Evolutionary conservation across 768 basidiomycete species (phyloP), one percentile per base, ranked within the genome.

Genomic region (Glaciozyma martinii): DNA sequence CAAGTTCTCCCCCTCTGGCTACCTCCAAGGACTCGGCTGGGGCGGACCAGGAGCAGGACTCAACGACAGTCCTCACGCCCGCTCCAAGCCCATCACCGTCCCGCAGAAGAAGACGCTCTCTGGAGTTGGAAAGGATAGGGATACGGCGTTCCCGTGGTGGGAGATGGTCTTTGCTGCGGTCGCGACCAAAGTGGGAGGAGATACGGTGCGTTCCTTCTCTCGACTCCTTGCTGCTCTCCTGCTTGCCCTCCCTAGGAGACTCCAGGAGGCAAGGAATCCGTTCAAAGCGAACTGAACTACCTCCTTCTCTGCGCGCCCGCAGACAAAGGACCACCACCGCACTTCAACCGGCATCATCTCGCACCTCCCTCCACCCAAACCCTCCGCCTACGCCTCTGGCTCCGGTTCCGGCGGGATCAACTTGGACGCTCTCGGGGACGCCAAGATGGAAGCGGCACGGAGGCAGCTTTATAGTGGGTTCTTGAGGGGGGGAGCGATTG

Each of bases 81-180:
- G 71, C 42, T 58, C 71, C 19, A 71, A 71, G 30, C 72, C 71
- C 33, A 57, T 73, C 55, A 66, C 66, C 3, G 71, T 73, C 53
- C 66, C 58, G 8, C 71, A 73, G 59, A 73, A 71, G 64, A 73
- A 68, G 64, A 68, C 60, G 23, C 63, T 73, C 42, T 19, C 50
- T 10, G 72, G 72, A 13, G 62, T 73, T 5, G 72, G 72, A 19
- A 57, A 63, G 30, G 72, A 73, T 58, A 47, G 72, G 19, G 72
- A 73, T 32, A 70, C 68, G 16, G 67, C 63, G 8, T 71, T 71
- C 44, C 60, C 66, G 33, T 73, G 72, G 72, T 73, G 72, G 72
- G 72, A 73, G 42, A 66, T 67, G 44, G 62, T 71, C 21, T 73
- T 71, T 40, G 46, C 50, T 2, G 61, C 54, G 37, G 71, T 71